Base-by-base conservation (phyloP, 2,329 filamentous ascomycete genomes). In the Hypomyces perniciosus region DNA sequence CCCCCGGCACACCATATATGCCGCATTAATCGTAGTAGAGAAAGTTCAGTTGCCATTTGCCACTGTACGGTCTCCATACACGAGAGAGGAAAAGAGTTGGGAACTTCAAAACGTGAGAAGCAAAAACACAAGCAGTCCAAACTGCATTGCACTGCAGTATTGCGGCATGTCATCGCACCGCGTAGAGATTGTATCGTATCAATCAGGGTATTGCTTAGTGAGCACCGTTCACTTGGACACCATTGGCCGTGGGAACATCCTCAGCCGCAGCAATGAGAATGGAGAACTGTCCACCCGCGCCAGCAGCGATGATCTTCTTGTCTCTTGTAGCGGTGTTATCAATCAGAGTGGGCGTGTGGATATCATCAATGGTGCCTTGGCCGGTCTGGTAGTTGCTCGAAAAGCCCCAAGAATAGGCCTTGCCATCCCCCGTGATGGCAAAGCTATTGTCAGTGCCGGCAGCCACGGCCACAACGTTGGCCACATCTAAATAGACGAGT, bases 251-350 rank as follows among this genome's bases (percentile, higher is more conserved):
- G 44, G 61, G 60, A 1, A 43, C 56, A 8, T 61, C 62, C 20
- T 65, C 63, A 27, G 70, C 59, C 53, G 64, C 63, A 48, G 77
- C 77, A 8, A 77, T 74, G n/a, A 88, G 60, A 27, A 88, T 70
- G 1, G 84, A 86, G 67, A 83, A 96, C 64, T 96, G 91, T 5
- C 90, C 90, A 57, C 92, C 91, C n/a, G 86, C 86, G 40, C 88
- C 88, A n/a, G 87, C 88, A 69, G 79, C 89, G 33, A 83, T 77
- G 40, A 96, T 76, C 67, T 84, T 83, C 70, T 86, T 84, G 39
- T 81, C 88, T 30, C 83, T 79, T 29, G 93, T 80, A 39, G 90
- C 90, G 9, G 84, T 87, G 72, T 96, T 96, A 62, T 95, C 87
- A 50, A 96, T 88, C 44, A 85, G 62, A 0, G 86, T 93, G 0